These are phyloP conservation scores for Candida sanyaensis DNA, from an alignment of 1,139 yeast genomes.

Conservation along the genomic window DNA sequence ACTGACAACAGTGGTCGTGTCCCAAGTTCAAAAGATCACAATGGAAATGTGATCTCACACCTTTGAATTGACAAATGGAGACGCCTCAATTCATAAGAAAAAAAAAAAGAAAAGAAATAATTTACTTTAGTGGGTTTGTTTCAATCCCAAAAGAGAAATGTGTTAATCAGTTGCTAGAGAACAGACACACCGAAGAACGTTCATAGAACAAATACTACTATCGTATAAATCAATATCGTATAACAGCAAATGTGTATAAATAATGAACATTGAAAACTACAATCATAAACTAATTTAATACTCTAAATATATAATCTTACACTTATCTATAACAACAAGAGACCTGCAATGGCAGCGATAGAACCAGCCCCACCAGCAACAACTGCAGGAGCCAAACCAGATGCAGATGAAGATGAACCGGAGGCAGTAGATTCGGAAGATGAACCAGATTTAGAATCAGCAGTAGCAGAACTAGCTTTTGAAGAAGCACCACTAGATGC, in stretches of 20 bases:
- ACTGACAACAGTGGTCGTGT: no score
- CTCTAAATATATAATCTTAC: background rate
- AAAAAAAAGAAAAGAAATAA: no score
- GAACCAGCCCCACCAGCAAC: conserved; percentile 27
- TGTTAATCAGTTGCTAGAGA: no score
- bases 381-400: conserved; percentile 20
- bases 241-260: background rate
- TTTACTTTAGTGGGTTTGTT: no score
- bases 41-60: no score
- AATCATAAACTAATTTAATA: background rate
- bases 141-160: no score
- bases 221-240: no score
- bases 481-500: conserved; percentile 18
- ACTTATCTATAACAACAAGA: conserved; percentile 25
- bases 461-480: conserved; percentile 22
- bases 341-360: conserved; percentile 31
- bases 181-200: no score
- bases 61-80: no score
- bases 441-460: conserved; percentile 14
- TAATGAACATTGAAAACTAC: background rate
- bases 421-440: conserved; percentile 12
- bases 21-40: no score
- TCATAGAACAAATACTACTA: no score
- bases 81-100: no score
- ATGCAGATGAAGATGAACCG: conserved; percentile 6